Evolutionary conservation across 805 yeast species (phyloP), one percentile per base, ranked within the genome.

Genomic region (Saccharomycopsis malanga): DNA sequence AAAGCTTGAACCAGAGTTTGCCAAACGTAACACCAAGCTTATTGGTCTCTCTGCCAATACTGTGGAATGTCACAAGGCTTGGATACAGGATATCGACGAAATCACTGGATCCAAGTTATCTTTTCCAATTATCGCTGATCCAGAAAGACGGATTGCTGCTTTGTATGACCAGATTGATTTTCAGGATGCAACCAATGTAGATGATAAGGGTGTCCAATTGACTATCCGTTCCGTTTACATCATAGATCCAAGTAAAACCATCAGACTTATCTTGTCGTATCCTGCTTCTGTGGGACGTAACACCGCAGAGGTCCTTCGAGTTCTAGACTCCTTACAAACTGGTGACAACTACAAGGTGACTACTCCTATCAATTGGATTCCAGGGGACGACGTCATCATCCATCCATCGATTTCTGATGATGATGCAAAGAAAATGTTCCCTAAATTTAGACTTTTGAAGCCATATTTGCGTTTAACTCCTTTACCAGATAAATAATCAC

Each of bases 281-380:
- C 88, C 87, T 34, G 83, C 87, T 36, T 77, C 85, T 9, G 76
- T 83, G 34, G 87, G 88, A 53, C 72, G 88, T 69, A 81, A 81
- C 71, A 77, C 87, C 21, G 82, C 86, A 44, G 88, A 81, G 62
- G 78, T 81, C 35, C 70, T 82, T 60, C 69, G 88, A 64, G 83
- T 77, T 39, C 69, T 81, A 55, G 87, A 81, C 62, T 79, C 87
- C 20, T 70, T 82, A 58, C 87, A 81, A 63, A 69, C 74, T 49
- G 73, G 81, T 52, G 87, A 81, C 59, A 66, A 69, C 57, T 64
- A 74, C 65, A 76, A 79, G 53, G 65, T 81, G 52, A 80, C 81
- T 46, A 81, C 87, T 23, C 87, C 88, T 46, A 74, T 77, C 48
- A 77, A 81, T 68, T 81, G 87, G 88, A 74, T 75, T 53, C 77